Evolutionary conservation across 345 rosid genomes (phyloP).

Genomic region (Abelmoschus esculentus): DNA sequence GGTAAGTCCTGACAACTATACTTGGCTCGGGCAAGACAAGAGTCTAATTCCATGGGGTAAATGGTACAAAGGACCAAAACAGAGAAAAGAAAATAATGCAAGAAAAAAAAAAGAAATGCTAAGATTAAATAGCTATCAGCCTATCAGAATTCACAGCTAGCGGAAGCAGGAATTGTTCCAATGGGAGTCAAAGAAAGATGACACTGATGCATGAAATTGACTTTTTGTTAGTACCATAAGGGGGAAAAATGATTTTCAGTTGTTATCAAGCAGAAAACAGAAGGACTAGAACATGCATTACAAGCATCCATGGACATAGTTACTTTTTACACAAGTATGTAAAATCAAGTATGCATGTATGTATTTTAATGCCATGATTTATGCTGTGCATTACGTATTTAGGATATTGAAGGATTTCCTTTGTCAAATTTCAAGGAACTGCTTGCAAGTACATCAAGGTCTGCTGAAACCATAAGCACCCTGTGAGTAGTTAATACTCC

Average conservation of each 20-base stretch:
- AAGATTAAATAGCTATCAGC: neutral
- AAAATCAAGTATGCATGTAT: neutral
- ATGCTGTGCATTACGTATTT: neutral
- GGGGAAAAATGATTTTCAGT: neutral
- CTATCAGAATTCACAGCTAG: neutral
- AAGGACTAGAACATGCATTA: neutral
- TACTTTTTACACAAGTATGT: neutral
- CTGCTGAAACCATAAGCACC: slow-evolving; percentile 84
- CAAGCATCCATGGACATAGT: neutral
- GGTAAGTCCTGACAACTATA: neutral
- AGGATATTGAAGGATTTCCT: slow-evolving; percentile 98
- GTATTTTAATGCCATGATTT: neutral
- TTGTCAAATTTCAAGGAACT: slow-evolving; percentile 75
- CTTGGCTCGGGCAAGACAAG: neutral
- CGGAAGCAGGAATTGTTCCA: neutral
- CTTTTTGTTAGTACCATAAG: neutral
- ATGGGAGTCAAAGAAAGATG: slow-evolving; percentile 2
- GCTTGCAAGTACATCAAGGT: slow-evolving; percentile 81
- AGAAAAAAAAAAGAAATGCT: neutral
- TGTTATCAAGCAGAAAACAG: neutral
- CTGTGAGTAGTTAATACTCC: slow-evolving; percentile 91
- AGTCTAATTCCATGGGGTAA: neutral
- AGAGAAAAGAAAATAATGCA: neutral
- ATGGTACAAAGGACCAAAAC: neutral
- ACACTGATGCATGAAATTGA: neutral